A percentile compares a stretch with the other conserved stretches of the same genome.
Conservation (phyloP, 1,284 basidiomycete species). For the Grifola frondosa region DNA sequence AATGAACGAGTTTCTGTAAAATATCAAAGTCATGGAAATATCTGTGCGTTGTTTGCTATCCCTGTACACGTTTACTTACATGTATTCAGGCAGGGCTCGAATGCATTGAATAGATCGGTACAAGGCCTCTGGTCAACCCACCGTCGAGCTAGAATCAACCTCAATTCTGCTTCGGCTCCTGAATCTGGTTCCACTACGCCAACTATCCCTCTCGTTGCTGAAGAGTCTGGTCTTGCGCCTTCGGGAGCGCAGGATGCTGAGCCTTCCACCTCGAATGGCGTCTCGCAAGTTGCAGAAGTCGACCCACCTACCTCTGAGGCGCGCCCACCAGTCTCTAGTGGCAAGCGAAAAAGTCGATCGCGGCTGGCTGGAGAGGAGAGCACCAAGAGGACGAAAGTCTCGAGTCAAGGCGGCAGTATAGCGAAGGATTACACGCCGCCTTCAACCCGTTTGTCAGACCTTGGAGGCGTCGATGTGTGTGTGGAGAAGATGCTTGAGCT, state of each 20-base stretch:
- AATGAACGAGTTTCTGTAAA: too few species aligned
- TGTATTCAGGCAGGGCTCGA: conserved; percentile 58
- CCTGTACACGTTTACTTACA: conserved; percentile 12
- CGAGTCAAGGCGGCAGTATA: conserved; percentile 24
- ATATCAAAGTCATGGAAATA: conserved; percentile 31
- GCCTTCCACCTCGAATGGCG: background rate
- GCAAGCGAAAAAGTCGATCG: conserved; percentile 60
- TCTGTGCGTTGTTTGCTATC: conserved; percentile 19
- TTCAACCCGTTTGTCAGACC: conserved; percentile 71
- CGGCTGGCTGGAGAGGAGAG: conserved; percentile 45
- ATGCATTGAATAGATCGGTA: conserved; percentile 73
- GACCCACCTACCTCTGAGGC: conserved; percentile 16
- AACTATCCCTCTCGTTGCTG: conserved; percentile 27
- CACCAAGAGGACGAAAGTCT: conserved; percentile 54
- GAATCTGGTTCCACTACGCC: conserved; percentile 19
- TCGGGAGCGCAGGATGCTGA: conserved; percentile 3
- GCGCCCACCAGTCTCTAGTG: conserved; percentile 31
- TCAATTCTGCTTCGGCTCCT: conserved; percentile 46
- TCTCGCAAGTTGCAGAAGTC: conserved; percentile 8
- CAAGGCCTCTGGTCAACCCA: conserved; percentile 74
- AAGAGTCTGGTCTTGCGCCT: conserved; percentile 25
- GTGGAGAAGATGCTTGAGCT: conserved; percentile 95
- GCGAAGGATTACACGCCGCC: conserved; percentile 69
- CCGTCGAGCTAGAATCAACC: conserved; percentile 59
- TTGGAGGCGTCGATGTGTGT: conserved; percentile 85